phyloP scores from a whole-genome alignment of 306 rosid species.

The Fagus crenata region DNA sequence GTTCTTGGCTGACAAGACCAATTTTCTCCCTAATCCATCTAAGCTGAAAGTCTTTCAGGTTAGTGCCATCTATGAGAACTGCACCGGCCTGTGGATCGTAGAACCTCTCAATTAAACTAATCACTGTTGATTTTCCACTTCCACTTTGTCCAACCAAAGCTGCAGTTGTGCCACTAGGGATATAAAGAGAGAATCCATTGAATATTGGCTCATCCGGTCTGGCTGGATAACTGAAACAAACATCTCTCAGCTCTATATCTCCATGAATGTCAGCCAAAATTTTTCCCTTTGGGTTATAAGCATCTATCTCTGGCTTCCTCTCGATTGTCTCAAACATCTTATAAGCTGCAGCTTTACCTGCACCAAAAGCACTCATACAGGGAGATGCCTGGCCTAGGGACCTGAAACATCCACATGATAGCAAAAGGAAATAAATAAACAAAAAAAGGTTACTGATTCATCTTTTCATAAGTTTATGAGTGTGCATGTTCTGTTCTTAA shows the following conservation, averaged over 20 bases:
- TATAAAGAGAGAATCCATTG: constrained; percentile 63
- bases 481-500: not conserved
- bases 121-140: constrained; percentile 86
- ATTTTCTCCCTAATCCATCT: constrained; percentile 89
- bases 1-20: constrained; percentile 95
- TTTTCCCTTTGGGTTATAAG: constrained; percentile 65
- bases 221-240: constrained; percentile 79
- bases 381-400: constrained; percentile 89
- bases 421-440: not conserved
- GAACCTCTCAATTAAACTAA: constrained; percentile 85
- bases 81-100: constrained; percentile 82
- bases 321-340: constrained; percentile 83
- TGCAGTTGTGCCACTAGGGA: constrained; percentile 67
- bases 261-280: constrained; percentile 62
- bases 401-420: constrained; percentile 41
- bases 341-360: constrained; percentile 91
- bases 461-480: not conserved
- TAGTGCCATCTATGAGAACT: constrained; percentile 69
- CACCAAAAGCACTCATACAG: constrained; percentile 84
- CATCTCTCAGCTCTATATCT: constrained; percentile 65
- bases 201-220: constrained; percentile 78
- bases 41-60: constrained; percentile 78
- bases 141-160: constrained; percentile 97
- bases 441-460: constrained; percentile 2
- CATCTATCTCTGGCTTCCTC: constrained; percentile 79